These are phyloP conservation scores for Xylariaceae sp. DNA, from an alignment of 2,329 filamentous ascomycete genomes.

Conservation along the genomic window DNA sequence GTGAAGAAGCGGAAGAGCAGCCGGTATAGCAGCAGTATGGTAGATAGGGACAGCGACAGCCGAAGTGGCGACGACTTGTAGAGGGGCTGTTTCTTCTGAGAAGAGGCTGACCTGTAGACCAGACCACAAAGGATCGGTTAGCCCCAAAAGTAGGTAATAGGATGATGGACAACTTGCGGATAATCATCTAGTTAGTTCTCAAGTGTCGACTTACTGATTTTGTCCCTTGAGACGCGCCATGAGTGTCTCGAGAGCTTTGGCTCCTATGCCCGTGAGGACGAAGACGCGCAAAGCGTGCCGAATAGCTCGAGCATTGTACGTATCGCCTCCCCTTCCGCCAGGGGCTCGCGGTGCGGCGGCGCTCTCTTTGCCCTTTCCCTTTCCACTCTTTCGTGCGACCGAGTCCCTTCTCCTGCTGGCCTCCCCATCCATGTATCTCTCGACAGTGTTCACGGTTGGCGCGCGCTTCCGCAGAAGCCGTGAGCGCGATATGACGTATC, in stretches of 20 bases:
- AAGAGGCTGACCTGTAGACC: constrained; percentile 19
- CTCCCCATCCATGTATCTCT: constrained; percentile 45
- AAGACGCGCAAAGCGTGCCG: constrained; percentile 69
- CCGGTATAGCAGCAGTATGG: constrained; percentile 82
- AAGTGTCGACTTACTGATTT: constrained; percentile 36
- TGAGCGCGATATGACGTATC: constrained; percentile 73
- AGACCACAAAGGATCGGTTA: too few species aligned
- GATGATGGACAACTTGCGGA: too few species aligned
- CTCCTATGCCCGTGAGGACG: constrained; percentile 53
- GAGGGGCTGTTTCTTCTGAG: constrained; percentile 45
- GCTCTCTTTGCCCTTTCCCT: constrained; percentile 27
- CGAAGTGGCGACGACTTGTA: constrained; percentile 66
- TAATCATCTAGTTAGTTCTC: too few species aligned
- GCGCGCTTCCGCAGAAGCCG: constrained; percentile 49
- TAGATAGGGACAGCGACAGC: constrained; percentile 75
- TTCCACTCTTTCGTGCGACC: constrained; percentile 26
- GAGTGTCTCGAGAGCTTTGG: constrained; percentile 58
- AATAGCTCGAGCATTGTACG: constrained; percentile 65
- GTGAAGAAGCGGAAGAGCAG: constrained; percentile 86
- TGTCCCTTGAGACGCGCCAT: constrained; percentile 41
- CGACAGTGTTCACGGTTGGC: constrained; percentile 51
- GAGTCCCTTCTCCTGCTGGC: constrained; percentile 19
- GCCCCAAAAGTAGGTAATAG: too few species aligned
- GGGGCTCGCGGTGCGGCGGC: constrained; percentile 13
- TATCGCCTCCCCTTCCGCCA: constrained; percentile 42